Evolutionary conservation across 345 rosid genomes (phyloP).

Genomic region (Eucalyptus guilfoylei): DNA sequence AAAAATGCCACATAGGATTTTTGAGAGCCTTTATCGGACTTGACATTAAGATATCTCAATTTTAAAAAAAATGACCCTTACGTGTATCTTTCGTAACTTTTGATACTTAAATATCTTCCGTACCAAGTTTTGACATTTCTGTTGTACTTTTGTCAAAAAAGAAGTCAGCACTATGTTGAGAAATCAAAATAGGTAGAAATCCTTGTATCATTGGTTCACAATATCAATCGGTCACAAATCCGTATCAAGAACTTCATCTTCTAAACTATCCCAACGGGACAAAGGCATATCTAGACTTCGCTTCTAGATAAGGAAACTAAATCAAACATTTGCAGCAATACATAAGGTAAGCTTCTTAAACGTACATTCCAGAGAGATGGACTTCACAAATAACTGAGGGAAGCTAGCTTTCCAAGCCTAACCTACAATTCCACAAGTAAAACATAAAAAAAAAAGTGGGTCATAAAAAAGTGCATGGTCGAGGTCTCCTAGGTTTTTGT

Average conservation of each 20-base stretch:
- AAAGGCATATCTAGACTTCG: not conserved
- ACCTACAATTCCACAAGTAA: not conserved
- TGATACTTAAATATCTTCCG: no score
- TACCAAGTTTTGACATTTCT: no score
- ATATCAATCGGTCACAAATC: not conserved
- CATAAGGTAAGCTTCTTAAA: not conserved
- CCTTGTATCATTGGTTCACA: not conserved
- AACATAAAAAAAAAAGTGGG: no score
- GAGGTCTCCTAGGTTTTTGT: no score
- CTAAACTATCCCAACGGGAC: not conserved
- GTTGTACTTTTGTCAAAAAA: no score
- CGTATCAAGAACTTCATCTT: not conserved
- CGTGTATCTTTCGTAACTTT: no score
- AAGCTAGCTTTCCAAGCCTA: not conserved
- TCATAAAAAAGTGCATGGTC: no score
- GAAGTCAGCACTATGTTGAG: not conserved
- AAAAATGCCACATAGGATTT: no score
- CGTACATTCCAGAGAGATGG: not conserved
- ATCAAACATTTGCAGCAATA: not conserved
- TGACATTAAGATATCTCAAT: fast-evolving
- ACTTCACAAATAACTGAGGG: not conserved
- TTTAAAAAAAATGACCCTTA: no score
- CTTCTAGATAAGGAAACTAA: not conserved
- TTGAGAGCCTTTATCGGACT: fast-evolving
- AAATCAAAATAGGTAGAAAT: not conserved